Conservation (phyloP, 139 green algal species). For the Chlorella ohadii region DNA sequence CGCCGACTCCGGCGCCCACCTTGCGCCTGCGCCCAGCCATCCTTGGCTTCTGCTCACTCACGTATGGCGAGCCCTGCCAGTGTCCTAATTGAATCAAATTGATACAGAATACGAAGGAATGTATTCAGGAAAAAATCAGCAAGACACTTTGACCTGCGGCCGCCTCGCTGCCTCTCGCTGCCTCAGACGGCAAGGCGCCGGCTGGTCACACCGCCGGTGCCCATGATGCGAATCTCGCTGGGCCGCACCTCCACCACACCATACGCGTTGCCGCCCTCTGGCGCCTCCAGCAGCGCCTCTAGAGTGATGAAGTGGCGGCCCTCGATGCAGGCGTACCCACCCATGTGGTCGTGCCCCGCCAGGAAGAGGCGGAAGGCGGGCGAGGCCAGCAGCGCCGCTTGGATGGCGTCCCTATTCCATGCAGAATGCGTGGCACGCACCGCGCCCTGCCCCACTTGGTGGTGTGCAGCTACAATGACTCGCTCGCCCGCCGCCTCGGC, state of each 20-base stretch:
- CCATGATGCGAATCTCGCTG: slow-evolving; percentile 9
- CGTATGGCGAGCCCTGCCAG: too few relatives aligned
- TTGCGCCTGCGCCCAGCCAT: too few relatives aligned
- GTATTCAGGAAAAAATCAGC: too few relatives aligned
- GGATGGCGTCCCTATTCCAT: slow-evolving; percentile 60
- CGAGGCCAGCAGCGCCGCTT: slow-evolving; percentile 37
- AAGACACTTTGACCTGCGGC: too few relatives aligned
- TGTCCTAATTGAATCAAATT: too few relatives aligned
- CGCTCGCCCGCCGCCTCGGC: slow-evolving; percentile 43
- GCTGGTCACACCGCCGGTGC: slow-evolving; percentile 27
- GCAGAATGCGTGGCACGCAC: slow-evolving; percentile 60
- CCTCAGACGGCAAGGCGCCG: slow-evolving; percentile 16
- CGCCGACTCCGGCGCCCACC: too few relatives aligned
- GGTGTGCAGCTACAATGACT: slow-evolving; percentile 63
- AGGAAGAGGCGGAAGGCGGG: slow-evolving; percentile 47
- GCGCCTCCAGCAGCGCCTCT: slow-evolving; percentile 68
- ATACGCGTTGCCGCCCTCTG: slow-evolving; percentile 52
- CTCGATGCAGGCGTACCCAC: slow-evolving; percentile 40
- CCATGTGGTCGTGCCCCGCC: slow-evolving; percentile 71
- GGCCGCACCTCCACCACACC: slow-evolving; percentile 47
- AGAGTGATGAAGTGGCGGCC: slow-evolving; percentile 66
- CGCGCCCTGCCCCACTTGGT: slow-evolving; percentile 55
- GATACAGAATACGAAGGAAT: too few relatives aligned
- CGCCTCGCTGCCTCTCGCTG: too few relatives aligned
- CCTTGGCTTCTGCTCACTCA: too few relatives aligned